Evolutionary conservation across 345 rosid species (phyloP).

Genomic region (Syzygium aqueum): DNA sequence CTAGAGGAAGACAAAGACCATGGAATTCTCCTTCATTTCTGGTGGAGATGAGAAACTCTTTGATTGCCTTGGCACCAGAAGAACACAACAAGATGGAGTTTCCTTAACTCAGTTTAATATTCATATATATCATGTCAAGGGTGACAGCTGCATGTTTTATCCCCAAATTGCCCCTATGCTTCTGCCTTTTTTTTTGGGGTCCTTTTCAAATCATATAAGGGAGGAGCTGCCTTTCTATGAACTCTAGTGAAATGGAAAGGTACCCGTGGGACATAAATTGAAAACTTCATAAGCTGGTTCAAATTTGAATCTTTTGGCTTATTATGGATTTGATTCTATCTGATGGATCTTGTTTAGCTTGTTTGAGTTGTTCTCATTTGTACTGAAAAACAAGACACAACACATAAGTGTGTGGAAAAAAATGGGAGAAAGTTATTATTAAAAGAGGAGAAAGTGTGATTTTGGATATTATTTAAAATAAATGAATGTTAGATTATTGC

Average conservation of each 20-base stretch:
- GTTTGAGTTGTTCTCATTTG: not conserved
- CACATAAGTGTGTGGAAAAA: not conserved
- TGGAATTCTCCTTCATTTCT: slow-evolving; percentile 3
- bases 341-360: not conserved
- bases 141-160: not conserved
- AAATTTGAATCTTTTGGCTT: not conserved
- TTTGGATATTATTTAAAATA: not conserved
- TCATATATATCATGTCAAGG: not conserved
- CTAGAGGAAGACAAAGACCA: slow-evolving; percentile 4
- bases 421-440: too few species aligned
- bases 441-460: not conserved
- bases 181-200: not conserved
- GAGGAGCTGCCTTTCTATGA: not conserved
- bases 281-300: not conserved
- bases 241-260: not conserved
- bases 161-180: not conserved
- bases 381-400: not conserved
- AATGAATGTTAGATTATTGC: not conserved
- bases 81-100: not conserved
- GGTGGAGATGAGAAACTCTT: not conserved
- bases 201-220: not conserved
- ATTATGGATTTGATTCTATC: not conserved
- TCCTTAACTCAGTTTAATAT: not conserved
- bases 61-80: not conserved
- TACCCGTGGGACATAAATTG: not conserved